phyloP scores from a whole-genome alignment of 106 monocot genomes.

The Allium cepa region DNA sequence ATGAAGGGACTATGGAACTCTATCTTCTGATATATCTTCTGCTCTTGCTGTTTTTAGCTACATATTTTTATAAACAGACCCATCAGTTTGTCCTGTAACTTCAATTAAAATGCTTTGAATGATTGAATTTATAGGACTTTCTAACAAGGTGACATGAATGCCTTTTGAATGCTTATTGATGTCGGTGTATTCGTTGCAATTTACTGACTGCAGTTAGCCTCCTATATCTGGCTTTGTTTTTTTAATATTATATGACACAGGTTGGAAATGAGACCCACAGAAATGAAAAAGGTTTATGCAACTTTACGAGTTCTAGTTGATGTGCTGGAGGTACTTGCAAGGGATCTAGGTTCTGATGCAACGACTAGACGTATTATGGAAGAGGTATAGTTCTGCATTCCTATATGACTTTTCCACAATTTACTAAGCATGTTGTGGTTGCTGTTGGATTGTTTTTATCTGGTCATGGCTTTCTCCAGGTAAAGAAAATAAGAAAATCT shows the following conservation, averaged over 20 bases:
- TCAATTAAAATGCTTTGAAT: neutral
- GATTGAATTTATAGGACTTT: neutral
- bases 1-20: no score
- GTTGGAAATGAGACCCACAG: slow-evolving; percentile 34
- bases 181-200: neutral
- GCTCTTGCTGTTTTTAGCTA: no score
- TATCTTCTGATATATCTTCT: no score
- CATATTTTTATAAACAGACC: neutral
- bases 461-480: slow-evolving; percentile 35
- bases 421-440: neutral
- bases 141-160: no score
- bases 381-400: slow-evolving; percentile 44
- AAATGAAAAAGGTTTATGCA: slow-evolving; percentile 69
- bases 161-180: no score
- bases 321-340: slow-evolving; percentile 67
- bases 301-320: slow-evolving; percentile 73
- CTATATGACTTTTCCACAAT: neutral
- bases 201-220: neutral
- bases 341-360: slow-evolving; percentile 44
- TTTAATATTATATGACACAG: slow-evolving; percentile 12
- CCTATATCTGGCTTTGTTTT: neutral
- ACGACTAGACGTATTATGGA: slow-evolving; percentile 52
- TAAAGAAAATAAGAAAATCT: slow-evolving; percentile 63
- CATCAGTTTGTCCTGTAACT: neutral
- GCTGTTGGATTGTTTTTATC: neutral